Conservation (phyloP, 108 stramenopile species). For the Fistulifera solaris region DNA sequence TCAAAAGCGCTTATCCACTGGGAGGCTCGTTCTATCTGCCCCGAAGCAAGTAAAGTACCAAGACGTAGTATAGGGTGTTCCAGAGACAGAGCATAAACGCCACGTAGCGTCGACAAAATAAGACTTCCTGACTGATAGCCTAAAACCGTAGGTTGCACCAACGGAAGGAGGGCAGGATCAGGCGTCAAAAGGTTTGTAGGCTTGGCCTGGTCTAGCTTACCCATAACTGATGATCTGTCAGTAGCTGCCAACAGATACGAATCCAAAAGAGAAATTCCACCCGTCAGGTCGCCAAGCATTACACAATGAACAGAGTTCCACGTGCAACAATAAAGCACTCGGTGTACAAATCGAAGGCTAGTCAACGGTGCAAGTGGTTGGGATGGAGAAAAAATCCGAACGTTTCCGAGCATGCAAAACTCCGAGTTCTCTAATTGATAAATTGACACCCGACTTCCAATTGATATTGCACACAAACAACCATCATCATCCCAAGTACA, state of each 20-base stretch:
- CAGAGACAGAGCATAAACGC: conserved; percentile 50
- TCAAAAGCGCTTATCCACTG: conserved; percentile 66
- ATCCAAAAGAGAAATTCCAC: conserved; percentile 57
- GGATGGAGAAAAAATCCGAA: conserved; percentile 16
- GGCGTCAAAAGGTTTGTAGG: conserved; percentile 19
- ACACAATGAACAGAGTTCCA: conserved; percentile 51
- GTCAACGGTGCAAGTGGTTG: conserved; percentile 30
- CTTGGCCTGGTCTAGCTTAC: conserved; percentile 9
- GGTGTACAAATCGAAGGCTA: conserved; percentile 67
- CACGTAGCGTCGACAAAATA: conserved; percentile 50
- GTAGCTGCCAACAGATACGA: conserved; percentile 51
- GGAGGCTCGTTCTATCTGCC: conserved; percentile 42
- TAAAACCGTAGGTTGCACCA: conserved; percentile 59
- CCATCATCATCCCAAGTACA: conserved; percentile 79
- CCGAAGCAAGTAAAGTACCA: conserved; percentile 59
- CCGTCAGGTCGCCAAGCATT: conserved; percentile 55
- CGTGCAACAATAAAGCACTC: conserved; percentile 64
- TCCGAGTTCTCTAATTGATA: conserved; percentile 51
- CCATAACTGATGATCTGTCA: conserved; percentile 15
- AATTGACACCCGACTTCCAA: conserved; percentile 57
- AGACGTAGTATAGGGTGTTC: conserved; percentile 61
- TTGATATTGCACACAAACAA: conserved; percentile 49
- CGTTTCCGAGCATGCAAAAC: conserved; percentile 61
- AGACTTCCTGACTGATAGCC: conserved; percentile 72
- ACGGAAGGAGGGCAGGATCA: conserved; percentile 27